Conservation (phyloP, 208 protist species). For the Acanthamoeba sp. region DNA sequence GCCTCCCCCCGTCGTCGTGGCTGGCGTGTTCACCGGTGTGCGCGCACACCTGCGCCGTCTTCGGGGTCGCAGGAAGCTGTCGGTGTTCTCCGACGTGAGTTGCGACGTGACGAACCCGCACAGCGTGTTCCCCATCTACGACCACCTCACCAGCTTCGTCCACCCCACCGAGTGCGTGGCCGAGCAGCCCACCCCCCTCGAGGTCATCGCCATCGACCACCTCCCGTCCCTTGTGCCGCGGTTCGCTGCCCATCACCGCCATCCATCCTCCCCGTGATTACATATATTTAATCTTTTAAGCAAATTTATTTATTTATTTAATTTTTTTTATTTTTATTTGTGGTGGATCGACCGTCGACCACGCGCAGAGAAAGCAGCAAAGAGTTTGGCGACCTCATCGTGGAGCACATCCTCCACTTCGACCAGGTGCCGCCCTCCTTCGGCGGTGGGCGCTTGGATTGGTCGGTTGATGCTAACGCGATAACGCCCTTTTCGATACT, state of each 20-base stretch:
- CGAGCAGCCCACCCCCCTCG: constrained; percentile 35
- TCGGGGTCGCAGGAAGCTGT: constrained; percentile 39
- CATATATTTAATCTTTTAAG: too few species aligned
- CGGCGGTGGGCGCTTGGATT: too few species aligned
- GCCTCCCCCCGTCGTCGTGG: too few species aligned
- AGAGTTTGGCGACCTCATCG: constrained; percentile 37
- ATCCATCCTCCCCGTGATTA: too few species aligned
- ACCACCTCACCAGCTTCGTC: constrained; percentile 84
- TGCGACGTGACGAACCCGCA: constrained; percentile 89
- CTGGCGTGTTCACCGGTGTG: too few species aligned
- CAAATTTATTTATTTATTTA: too few species aligned
- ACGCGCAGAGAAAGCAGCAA: constrained; percentile 70
- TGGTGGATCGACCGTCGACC: background rate
- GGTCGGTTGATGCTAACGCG: too few species aligned
- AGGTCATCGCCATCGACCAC: constrained; percentile 89
- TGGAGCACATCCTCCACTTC: constrained; percentile 9
- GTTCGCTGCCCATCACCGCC: constrained; percentile 19
- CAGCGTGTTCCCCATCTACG: constrained; percentile 88
- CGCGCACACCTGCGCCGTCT: too few species aligned
- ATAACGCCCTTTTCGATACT: background rate
- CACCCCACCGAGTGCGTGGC: constrained; percentile 77
- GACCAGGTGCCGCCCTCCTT: background rate
- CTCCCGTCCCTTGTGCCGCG: constrained; percentile 88
- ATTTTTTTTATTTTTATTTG: too few species aligned
- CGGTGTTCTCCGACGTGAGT: constrained; percentile 85